Percentiles rank a stretch among this genome's conserved stretches.
Evolutionary conservation across 148 eudicot genomes (phyloP).

Genomic region (Rhododendron williamsianum): DNA sequence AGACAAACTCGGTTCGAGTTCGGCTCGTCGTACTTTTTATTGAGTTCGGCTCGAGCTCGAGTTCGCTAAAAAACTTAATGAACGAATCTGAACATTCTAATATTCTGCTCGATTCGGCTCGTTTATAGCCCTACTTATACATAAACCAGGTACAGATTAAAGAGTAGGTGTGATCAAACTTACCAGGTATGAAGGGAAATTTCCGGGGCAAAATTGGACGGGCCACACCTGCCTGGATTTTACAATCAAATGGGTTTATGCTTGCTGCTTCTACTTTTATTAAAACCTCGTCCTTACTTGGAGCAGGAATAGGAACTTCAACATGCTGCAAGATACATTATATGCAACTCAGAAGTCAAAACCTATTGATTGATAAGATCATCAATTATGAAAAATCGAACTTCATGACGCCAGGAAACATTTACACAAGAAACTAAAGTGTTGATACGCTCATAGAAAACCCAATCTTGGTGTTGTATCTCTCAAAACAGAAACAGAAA

Average conservation of each 20-base stretch:
- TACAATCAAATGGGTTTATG: slow-evolving; percentile 76
- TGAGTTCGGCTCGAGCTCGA: too few species aligned
- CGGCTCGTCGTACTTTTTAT: too few species aligned
- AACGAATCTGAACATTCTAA: too few species aligned
- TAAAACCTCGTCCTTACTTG: slow-evolving; percentile 56
- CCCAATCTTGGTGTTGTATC: not conserved
- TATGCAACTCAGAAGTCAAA: not conserved
- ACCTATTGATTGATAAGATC: not conserved
- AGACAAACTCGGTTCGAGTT: too few species aligned
- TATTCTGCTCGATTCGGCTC: too few species aligned
- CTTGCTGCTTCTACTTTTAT: slow-evolving; percentile 71
- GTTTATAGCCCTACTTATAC: too few species aligned
- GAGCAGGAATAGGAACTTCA: slow-evolving; percentile 63
- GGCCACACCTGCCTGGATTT: slow-evolving; percentile 50
- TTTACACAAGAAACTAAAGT: not conserved
- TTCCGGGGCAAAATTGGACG: slow-evolving; percentile 58
- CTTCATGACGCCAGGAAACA: not conserved
- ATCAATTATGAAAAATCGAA: not conserved
- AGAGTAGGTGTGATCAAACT: not conserved
- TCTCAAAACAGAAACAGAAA: not conserved
- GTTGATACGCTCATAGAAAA: not conserved
- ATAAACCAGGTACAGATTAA: not conserved
- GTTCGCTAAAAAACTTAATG: too few species aligned
- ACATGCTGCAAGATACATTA: slow-evolving; percentile 52
- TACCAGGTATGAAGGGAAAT: slow-evolving; percentile 70